phyloP scores from a whole-genome alignment of 1,284 basidiomycete genomes.

The Fomitiporia mediterranea region DNA sequence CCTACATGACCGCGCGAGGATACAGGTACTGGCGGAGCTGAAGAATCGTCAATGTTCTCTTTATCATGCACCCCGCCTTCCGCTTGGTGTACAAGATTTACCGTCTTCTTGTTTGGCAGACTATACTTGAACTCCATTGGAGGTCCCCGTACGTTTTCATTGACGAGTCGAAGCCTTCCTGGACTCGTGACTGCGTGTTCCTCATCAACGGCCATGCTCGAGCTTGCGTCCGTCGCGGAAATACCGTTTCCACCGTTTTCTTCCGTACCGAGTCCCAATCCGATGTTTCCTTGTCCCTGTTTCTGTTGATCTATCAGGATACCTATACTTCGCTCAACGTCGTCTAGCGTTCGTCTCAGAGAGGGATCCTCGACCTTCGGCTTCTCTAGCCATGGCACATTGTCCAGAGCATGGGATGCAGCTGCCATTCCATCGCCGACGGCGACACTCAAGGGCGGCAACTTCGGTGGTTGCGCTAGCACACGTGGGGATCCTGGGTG shows the following conservation, averaged over 20 bases:
- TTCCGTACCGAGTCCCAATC: conserved; percentile 4
- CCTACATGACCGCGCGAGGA: background rate
- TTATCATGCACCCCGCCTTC: conserved; percentile 9
- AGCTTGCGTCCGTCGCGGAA: background rate
- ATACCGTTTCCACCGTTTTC: background rate
- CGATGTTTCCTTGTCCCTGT: background rate
- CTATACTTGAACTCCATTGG: conserved; percentile 14
- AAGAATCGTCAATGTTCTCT: conserved; percentile 6
- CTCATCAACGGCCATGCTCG: conserved; percentile 7
- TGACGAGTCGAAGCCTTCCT: conserved; percentile 1
- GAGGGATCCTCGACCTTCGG: conserved; percentile 39
- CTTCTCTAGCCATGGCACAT: conserved; percentile 32
- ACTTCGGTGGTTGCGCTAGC: background rate
- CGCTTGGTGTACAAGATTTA: conserved; percentile 1
- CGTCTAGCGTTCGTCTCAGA: conserved; percentile 40
- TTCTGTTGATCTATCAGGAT: conserved; percentile 27
- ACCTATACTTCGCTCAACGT: conserved; percentile 41
- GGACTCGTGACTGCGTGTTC: background rate
- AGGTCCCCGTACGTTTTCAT: background rate
- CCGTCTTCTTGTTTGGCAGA: conserved; percentile 14
- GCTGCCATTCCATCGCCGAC: conserved; percentile 1
- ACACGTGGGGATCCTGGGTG: conserved; percentile 10
- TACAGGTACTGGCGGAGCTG: background rate
- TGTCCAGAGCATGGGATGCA: conserved; percentile 13
- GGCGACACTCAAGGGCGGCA: conserved; percentile 2